phyloP scores from a whole-genome alignment of 2,329 filamentous ascomycete genomes.

The Xylaria sp. region DNA sequence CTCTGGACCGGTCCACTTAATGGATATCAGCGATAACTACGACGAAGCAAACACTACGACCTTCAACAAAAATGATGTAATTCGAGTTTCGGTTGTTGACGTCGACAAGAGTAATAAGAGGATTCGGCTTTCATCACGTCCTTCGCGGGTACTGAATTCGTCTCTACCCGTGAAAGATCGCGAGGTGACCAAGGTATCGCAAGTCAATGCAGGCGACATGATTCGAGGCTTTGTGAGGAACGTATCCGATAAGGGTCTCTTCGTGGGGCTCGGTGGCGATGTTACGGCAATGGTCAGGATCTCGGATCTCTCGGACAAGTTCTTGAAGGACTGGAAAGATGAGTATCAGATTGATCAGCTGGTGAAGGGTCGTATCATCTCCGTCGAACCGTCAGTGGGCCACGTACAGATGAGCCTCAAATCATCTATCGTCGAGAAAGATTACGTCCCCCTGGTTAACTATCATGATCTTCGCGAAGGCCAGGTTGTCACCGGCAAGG shows the following conservation, averaged over 20 bases:
- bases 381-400: conserved; percentile 67
- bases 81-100: conserved; percentile 82
- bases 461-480: conserved; percentile 79
- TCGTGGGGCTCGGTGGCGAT: conserved; percentile 79
- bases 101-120: conserved; percentile 85
- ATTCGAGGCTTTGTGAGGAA: conserved; percentile 92
- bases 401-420: conserved; percentile 88
- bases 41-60: conserved; percentile 74
- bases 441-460: conserved; percentile 73
- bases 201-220: conserved; percentile 76
- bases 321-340: conserved; percentile 93
- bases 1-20: conserved; percentile 77
- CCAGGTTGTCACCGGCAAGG: conserved; percentile 83
- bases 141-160: conserved; percentile 88
- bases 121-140: conserved; percentile 77
- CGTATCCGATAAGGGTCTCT: conserved; percentile 85
- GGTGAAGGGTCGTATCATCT: conserved; percentile 81
- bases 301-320: conserved; percentile 85
- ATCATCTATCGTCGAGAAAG: conserved; percentile 76
- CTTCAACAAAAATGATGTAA: conserved; percentile 81
- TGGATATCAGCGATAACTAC: conserved; percentile 87
- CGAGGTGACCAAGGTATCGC: conserved; percentile 71
- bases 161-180: conserved; percentile 78
- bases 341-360: conserved; percentile 86
- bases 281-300: conserved; percentile 84